phyloP scores from a whole-genome alignment of 305 asterid genomes.

The Andrographis paniculata region DNA sequence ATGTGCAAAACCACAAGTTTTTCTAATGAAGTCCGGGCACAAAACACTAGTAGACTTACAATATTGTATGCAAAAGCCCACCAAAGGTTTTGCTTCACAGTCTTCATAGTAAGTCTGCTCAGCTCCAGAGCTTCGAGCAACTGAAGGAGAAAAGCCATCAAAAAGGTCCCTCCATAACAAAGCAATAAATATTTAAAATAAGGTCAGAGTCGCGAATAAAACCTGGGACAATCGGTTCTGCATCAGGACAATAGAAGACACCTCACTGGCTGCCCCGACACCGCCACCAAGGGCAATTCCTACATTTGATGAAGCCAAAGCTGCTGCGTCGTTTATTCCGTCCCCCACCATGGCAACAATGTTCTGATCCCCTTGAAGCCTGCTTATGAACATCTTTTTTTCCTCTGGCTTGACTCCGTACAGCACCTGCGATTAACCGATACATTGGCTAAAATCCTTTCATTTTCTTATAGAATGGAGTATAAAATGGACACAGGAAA shows the following conservation, averaged over 20 bases:
- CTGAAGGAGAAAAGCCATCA: constrained; percentile 24
- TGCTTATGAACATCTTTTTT: constrained; percentile 63
- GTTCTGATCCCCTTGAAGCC: constrained; percentile 57
- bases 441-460: background rate
- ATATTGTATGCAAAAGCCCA: constrained; percentile 99
- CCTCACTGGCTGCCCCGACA: constrained; percentile 98
- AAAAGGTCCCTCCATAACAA: background rate
- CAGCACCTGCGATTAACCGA: constrained; percentile 53
- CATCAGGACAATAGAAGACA: constrained; percentile 91
- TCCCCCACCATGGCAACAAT: constrained; percentile 99
- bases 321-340: constrained; percentile 98
- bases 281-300: constrained; percentile 95
- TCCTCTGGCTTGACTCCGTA: constrained; percentile 86
- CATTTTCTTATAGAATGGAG: too few species aligned
- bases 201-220: constrained; percentile 11
- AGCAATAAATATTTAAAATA: constrained; percentile 10
- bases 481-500: too few species aligned
- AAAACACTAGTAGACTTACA: constrained; percentile 37
- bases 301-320: constrained; percentile 87
- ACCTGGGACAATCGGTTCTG: constrained; percentile 91
- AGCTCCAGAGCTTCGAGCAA: constrained; percentile 94
- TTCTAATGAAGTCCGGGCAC: background rate
- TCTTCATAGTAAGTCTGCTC: constrained; percentile 92
- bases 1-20: background rate
- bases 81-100: constrained; percentile 96